phyloP scores from a whole-genome alignment of 2,329 filamentous ascomycete species.

The Hymenoscyphus occultus region DNA sequence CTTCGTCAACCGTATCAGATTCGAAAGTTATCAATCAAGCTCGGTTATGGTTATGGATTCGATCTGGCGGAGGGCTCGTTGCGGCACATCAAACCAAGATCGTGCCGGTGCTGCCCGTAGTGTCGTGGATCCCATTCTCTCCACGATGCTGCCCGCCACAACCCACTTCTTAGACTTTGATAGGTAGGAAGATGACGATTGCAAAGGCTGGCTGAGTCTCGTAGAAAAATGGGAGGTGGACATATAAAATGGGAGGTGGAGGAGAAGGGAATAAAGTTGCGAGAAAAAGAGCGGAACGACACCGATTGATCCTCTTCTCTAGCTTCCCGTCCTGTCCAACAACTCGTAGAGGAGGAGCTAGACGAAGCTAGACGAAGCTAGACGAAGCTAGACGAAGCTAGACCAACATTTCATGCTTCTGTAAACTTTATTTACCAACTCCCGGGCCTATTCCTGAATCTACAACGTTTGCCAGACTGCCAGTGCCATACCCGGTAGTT shows the following conservation, averaged over 20 bases:
- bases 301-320: not conserved
- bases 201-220: not conserved
- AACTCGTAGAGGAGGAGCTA: not conserved
- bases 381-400: not conserved
- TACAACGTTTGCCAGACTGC: not conserved
- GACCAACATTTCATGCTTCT: not conserved
- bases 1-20: not conserved
- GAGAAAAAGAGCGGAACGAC: not conserved
- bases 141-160: conserved; percentile 5
- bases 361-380: not conserved
- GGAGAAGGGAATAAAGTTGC: not conserved
- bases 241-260: not conserved
- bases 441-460: not conserved
- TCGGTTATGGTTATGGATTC: conserved; percentile 15
- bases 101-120: conserved; percentile 7
- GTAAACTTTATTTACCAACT: not conserved
- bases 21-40: conserved; percentile 14
- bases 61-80: conserved; percentile 19
- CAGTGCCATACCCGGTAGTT: not conserved
- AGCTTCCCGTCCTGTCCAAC: not conserved
- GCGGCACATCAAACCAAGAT: conserved; percentile 14
- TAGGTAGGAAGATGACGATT: conserved; percentile 14
- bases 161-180: conserved; percentile 17
- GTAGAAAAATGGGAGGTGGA: not conserved
- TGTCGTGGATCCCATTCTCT: conserved; percentile 8